Base-by-base conservation (phyloP, 2,329 filamentous ascomycete genomes). In the Blastomyces percursus region DNA sequence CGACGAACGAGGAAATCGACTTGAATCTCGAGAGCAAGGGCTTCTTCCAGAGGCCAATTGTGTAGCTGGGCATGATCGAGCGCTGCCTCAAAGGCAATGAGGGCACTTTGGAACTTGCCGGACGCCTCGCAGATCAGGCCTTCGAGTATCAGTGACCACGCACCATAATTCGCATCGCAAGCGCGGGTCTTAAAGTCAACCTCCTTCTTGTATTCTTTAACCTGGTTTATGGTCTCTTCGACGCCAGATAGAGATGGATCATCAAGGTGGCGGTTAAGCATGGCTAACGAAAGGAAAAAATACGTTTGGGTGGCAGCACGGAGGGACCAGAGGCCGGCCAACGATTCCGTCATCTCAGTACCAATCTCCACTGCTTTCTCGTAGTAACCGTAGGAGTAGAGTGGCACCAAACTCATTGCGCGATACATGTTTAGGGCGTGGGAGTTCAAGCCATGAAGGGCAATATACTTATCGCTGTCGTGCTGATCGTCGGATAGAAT, bases 1-100 rank as follows among this genome's bases (percentile, higher is more conserved):
- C 80, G 79, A 14, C 82, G 76, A 40, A 84, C 73, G 24, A 85
- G 71, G 69, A 81, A 86, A 58, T 85, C 83, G 2, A 76, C 83
- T 67, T 86, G 85, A n/a, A 86, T 71, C 71, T 87, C 85, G 48
- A 83, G 77, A 46, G 80, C 76, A 35, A 86, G 75, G 2, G 81
- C 84, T 68, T 86, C 82, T 64, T 87, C 85, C 30, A 86, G 69
- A 1, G 79, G 74, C 68, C 83, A 84, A 16, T 78, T 79, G 68
- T 86, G 78, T 0, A 84, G 71, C 66, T 86, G 81, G 56, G 80
- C 80, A 67, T 86, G 84, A 66, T 86, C 83, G 64, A 86, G 79
- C 3, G 84, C 82, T 62, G 78, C 76, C 67, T 75, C 73, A 46
- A 74, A 71, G 5, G 71, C 66, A 62, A 73, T 72, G 24, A 85